phyloP scores from a whole-genome alignment of 257 asterid species.

The Solanum pennellii region DNA sequence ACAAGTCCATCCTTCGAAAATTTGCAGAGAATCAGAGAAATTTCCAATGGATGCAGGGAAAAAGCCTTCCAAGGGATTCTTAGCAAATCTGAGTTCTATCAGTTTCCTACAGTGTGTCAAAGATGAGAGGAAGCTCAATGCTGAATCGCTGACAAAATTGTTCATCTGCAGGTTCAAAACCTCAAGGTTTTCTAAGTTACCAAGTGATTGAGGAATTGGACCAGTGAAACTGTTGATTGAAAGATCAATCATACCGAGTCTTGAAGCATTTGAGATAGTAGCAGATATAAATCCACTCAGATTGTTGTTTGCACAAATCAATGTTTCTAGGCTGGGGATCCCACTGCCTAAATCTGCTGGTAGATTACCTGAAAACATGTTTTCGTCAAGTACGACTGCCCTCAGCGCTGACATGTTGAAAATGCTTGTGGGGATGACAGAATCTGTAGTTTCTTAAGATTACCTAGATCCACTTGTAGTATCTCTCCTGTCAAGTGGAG shows the following conservation, averaged over 20 bases:
- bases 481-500: background rate
- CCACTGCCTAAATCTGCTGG: slow-evolving; percentile 3
- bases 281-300: slow-evolving; percentile 4
- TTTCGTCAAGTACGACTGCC: background rate
- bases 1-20: background rate
- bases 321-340: background rate
- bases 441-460: background rate
- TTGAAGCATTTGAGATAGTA: slow-evolving; percentile 13
- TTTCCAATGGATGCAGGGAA: background rate
- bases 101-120: background rate
- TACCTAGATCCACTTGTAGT: background rate
- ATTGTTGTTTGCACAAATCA: background rate
- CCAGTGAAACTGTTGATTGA: slow-evolving; percentile 1
- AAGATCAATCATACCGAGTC: background rate
- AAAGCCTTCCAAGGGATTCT: background rate
- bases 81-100: rapidly evolving
- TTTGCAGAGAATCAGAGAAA: background rate
- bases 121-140: background rate
- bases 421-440: background rate
- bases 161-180: background rate
- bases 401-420: slow-evolving; percentile 5
- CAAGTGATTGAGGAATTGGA: slow-evolving; percentile 9
- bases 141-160: background rate
- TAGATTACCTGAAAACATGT: slow-evolving; percentile 10
- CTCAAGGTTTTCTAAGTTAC: background rate